These are phyloP conservation scores for Carex littledalei DNA, from an alignment of 176 grass and related monocot species.

Conservation along the genomic window DNA sequence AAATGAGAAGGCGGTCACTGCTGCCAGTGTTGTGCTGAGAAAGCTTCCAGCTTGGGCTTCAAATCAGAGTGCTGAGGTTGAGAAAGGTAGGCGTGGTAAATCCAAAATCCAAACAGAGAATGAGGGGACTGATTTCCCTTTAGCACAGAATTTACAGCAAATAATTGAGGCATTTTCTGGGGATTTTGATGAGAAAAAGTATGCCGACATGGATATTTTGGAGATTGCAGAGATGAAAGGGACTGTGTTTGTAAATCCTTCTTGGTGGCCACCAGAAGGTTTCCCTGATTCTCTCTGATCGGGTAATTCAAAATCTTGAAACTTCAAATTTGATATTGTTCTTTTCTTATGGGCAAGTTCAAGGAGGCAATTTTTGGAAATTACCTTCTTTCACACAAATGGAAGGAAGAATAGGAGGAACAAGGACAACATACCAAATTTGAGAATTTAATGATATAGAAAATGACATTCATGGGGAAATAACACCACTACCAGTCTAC, in stretches of 20 bases:
- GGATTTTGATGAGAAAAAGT: conserved; percentile 19
- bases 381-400: not conserved
- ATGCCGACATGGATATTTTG: conserved; percentile 12
- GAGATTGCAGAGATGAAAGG: conserved; percentile 9
- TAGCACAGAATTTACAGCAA: not conserved
- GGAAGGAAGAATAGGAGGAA: not conserved
- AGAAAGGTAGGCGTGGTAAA: not conserved
- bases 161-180: conserved; percentile 16
- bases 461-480: not conserved
- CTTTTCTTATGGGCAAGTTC: not conserved
- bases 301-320: not conserved
- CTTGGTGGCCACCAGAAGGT: not conserved
- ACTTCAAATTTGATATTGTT: not conserved
- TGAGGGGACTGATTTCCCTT: not conserved
- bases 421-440: not conserved
- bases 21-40: not conserved
- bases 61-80: not conserved
- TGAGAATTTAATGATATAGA: not conserved
- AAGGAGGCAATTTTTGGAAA: not conserved
- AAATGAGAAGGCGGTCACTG: not conserved
- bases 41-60: conserved; percentile 2
- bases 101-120: not conserved
- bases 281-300: not conserved
- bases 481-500: not conserved
- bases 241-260: conserved; percentile 4